Percentiles rank a stretch among this genome's conserved stretches.
These are phyloP conservation scores for Clitopilus hobsonii DNA, from an alignment of 768 basidiomycete species.

Conservation along the genomic window DNA sequence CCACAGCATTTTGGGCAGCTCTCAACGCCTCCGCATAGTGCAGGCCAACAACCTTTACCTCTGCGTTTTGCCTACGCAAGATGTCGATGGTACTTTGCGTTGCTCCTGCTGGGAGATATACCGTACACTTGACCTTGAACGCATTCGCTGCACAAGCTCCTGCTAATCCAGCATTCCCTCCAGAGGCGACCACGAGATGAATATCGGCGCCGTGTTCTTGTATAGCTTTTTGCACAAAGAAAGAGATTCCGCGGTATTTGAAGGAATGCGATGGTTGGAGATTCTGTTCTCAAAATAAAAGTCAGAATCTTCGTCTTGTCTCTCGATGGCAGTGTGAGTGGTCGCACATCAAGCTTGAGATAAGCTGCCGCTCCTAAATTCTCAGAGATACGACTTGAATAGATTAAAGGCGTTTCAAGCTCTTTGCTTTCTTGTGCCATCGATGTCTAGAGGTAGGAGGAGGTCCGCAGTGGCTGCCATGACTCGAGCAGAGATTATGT, in stretches of 20 bases:
- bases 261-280: constrained; percentile 68
- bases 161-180: constrained; percentile 71
- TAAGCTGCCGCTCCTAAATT: constrained; percentile 46
- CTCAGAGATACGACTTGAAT: constrained; percentile 51
- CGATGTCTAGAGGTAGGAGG: neutral
- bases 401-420: constrained; percentile 63
- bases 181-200: constrained; percentile 65
- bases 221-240: constrained; percentile 47
- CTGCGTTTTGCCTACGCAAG: constrained; percentile 49
- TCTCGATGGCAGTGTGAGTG: too few relatives aligned
- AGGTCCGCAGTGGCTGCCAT: neutral
- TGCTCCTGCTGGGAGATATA: constrained; percentile 59
- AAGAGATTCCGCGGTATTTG: constrained; percentile 67
- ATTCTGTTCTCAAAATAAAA: constrained; percentile 51
- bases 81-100: constrained; percentile 41
- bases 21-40: constrained; percentile 54
- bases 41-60: constrained; percentile 53
- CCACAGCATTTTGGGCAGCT: constrained; percentile 43
- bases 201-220: constrained; percentile 42
- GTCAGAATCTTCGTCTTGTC: too few relatives aligned
- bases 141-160: constrained; percentile 54
- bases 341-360: constrained; percentile 66
- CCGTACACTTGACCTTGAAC: constrained; percentile 57
- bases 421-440: constrained; percentile 28
- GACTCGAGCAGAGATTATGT: neutral